Evolutionary conservation across 257 asterid species (phyloP), one percentile per base, ranked within the genome.

Genomic region (Fraxinus americana): DNA sequence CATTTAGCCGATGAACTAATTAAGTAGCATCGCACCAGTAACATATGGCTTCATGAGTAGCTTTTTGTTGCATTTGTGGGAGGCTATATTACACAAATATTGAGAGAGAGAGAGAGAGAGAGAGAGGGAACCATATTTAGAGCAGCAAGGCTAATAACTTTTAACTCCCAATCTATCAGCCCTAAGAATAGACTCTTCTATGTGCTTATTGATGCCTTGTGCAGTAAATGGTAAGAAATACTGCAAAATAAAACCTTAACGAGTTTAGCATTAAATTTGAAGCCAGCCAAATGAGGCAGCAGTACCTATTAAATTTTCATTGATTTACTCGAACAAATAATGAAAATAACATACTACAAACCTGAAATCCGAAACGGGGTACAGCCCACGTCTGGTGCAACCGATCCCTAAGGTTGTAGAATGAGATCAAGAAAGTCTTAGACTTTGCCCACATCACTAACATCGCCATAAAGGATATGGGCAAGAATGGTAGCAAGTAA

Each of bases 311-410:
- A 23, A 54, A 21, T 9, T 21, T 11, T n/a, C 66, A 70, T 27
- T 19, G 12, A 57, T 52, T 17, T 19, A 1, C 35, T 27, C 12
- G 43, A 77, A 52, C 27, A 38, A 25, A 3, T 1, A n/a, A 0
- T 21, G 27, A 57, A 57, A n/a, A 57, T 29, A 57, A 54, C 13
- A 57, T 29, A 19, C n/a, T 11, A 43, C 85, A 43, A 73, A 93
- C 99, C 97, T 95, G 97, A 70, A 95, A 95, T 71, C 99, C 98
- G 30, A 88, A 93, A 1, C 98, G 91, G 14, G 99, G 99, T 48
- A 95, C 94, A 5, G 78, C 83, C 99, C 99, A 95, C 0, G 97
- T 91, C 80, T 95, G 98, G 83, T 93, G 94, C 71, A 93, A 74
- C 69, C 90, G 85, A 17, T 84, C 83, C 72, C 91, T 87, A 5